These are phyloP conservation scores for Pseudopediastrum boryanum DNA, from an alignment of 139 green algal genomes.

Conservation along the genomic window DNA sequence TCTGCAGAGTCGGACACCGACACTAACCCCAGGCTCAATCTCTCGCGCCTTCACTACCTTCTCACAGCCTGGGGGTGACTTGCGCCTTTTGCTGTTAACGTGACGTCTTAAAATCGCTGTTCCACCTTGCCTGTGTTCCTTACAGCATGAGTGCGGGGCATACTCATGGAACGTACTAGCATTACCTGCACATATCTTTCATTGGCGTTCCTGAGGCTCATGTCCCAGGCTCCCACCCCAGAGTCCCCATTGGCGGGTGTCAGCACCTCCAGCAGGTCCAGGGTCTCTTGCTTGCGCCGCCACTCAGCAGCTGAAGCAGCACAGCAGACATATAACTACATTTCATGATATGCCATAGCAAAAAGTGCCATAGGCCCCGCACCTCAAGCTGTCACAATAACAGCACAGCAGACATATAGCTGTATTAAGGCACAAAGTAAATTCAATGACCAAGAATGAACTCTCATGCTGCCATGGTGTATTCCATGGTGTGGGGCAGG, in stretches of 20 bases:
- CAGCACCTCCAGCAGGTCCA: constrained; percentile 13
- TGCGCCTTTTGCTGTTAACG: no score
- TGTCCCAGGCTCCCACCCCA: constrained; percentile 2
- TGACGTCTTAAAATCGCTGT: no score
- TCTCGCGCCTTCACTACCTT: no score
- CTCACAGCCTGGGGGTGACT: no score
- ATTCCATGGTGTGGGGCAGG: no score
- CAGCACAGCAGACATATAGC: background rate
- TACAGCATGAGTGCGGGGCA: background rate
- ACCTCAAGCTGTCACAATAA: background rate
- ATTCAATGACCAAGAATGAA: background rate
- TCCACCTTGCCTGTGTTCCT: no score
- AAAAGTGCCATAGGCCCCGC: no score
- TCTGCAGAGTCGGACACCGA: no score
- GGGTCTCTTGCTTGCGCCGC: constrained; percentile 24
- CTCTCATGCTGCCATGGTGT: no score
- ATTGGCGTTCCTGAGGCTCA: constrained; percentile 10
- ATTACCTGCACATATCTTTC: constrained; percentile 27
- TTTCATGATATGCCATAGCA: no score
- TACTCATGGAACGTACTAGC: background rate
- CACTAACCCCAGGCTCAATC: no score
- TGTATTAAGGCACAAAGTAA: background rate
- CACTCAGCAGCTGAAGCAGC: background rate
- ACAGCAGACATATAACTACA: background rate
- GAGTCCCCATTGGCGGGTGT: background rate